Conservation (phyloP, 306 rosid species). For the Cotoneaster glaucophyllus region DNA sequence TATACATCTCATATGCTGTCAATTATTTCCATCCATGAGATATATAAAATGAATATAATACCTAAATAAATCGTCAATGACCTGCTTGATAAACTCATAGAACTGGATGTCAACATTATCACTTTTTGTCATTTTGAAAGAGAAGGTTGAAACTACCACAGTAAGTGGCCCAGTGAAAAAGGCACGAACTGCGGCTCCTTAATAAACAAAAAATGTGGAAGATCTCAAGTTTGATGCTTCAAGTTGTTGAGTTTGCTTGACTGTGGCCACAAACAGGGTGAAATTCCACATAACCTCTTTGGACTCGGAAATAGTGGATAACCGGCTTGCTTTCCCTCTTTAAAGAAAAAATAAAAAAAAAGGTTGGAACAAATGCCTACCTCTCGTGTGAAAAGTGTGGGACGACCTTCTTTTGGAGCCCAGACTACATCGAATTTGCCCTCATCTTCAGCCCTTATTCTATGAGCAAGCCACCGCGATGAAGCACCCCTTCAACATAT, state of each 20-base stretch:
- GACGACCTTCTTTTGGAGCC: conserved; percentile 60
- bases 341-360: too few species aligned
- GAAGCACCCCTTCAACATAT: conserved; percentile 60
- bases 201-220: too few species aligned
- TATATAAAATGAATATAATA: background rate
- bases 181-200: too few species aligned
- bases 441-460: conserved; percentile 51
- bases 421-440: conserved; percentile 54
- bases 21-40: background rate
- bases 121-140: background rate
- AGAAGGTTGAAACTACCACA: background rate
- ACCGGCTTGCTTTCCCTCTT: too few species aligned
- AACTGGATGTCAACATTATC: background rate
- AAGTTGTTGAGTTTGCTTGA: too few species aligned
- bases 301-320: fast-evolving
- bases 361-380: conserved; percentile 25
- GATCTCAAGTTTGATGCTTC: fast-evolving
- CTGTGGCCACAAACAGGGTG: too few species aligned
- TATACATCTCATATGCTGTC: background rate
- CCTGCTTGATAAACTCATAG: background rate
- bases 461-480: conserved; percentile 69
- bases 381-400: conserved; percentile 77
- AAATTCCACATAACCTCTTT: too few species aligned
- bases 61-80: background rate
- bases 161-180: too few species aligned